Conservation (phyloP, 2,329 filamentous ascomycete genomes). For the Phyllosticta citrichinensis region DNA sequence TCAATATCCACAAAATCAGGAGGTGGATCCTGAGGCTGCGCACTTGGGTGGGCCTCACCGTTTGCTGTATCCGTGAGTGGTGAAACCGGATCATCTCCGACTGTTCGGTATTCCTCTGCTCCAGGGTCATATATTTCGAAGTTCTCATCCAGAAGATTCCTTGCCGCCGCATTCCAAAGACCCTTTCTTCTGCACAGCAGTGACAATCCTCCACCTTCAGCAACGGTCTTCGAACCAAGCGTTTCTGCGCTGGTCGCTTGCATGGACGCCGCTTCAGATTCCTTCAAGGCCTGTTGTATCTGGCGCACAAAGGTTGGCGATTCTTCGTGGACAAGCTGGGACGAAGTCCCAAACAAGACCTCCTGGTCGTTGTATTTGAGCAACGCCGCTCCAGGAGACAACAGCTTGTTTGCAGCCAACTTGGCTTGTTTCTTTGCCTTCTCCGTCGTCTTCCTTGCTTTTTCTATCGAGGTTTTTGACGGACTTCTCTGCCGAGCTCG, state of each 20-base stretch:
- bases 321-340: conserved; percentile 29
- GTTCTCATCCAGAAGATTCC: conserved; percentile 16
- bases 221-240: not conserved
- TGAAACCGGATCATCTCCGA: not conserved
- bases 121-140: not conserved
- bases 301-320: conserved; percentile 27
- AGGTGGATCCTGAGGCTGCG: not conserved
- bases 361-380: conserved; percentile 22
- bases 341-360: conserved; percentile 31
- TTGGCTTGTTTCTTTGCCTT: conserved; percentile 22
- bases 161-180: conserved; percentile 25
- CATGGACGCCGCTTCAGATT: conserved; percentile 19
- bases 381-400: conserved; percentile 25
- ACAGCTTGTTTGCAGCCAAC: conserved; percentile 23
- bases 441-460: conserved; percentile 12
- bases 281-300: conserved; percentile 24
- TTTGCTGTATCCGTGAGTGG: not conserved
- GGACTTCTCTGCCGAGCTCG: not conserved
- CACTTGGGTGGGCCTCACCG: not conserved
- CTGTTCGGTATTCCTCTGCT: not conserved
- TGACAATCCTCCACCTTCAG: not conserved
- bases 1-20: conserved; percentile 8
- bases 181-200: conserved; percentile 12
- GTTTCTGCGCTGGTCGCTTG: not conserved
- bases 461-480: conserved; percentile 14